Conservation (phyloP, 2,329 filamentous ascomycete species). For the Orbilia javanica region DNA sequence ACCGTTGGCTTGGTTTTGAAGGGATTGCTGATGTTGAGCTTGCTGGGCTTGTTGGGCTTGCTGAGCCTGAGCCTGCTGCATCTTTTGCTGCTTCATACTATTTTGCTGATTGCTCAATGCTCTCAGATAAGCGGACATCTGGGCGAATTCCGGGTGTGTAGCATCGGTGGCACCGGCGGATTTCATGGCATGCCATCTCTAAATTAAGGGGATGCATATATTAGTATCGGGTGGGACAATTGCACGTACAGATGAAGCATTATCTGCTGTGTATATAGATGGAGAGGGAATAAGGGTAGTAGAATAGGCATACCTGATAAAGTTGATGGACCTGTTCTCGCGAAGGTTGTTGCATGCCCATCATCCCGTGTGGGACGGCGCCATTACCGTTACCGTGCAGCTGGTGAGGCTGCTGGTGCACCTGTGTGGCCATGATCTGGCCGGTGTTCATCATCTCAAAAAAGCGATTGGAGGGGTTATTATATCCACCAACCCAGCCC, state of each 20-base stretch:
- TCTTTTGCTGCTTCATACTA: conserved; percentile 74
- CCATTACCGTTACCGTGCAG: conserved; percentile 45
- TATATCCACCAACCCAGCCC: not conserved
- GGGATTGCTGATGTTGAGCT: conserved; percentile 64
- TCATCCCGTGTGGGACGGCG: conserved; percentile 29
- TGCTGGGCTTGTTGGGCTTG: conserved; percentile 72
- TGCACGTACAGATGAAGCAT: not conserved
- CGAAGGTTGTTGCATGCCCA: conserved; percentile 35
- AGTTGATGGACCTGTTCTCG: conserved; percentile 45
- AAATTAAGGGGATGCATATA: conserved; percentile 8
- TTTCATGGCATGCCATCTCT: conserved; percentile 94
- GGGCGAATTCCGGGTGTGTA: conserved; percentile 80
- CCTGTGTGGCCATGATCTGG: conserved; percentile 48
- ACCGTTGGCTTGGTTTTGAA: conserved; percentile 63
- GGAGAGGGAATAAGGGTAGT: too few species aligned
- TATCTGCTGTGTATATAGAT: too few species aligned
- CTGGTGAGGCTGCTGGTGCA: conserved; percentile 56
- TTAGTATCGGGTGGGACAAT: not conserved
- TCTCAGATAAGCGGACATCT: conserved; percentile 60
- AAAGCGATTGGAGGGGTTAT: conserved; percentile 5
- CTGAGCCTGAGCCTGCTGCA: conserved; percentile 72
- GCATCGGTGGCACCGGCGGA: conserved; percentile 81
- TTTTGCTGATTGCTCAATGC: conserved; percentile 79
- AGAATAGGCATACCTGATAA: conserved; percentile 34
- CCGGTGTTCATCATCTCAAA: conserved; percentile 52